Conservation (phyloP, 202 grass and related monocot species). For the Dendrocalamus latiflorus region DNA sequence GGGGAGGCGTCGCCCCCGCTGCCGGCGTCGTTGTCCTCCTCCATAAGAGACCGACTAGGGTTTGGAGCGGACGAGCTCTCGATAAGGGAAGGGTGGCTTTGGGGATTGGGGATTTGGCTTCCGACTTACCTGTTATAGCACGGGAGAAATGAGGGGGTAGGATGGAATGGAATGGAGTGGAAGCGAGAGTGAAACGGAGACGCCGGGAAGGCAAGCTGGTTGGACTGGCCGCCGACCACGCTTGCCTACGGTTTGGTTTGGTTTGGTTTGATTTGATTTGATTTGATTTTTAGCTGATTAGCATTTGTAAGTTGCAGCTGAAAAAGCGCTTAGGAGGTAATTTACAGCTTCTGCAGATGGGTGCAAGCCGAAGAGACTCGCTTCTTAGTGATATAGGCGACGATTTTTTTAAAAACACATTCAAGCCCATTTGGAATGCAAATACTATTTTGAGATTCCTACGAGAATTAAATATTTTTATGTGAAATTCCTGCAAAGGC, state of each 20-base stretch:
- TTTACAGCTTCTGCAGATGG: no score
- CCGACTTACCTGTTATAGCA: not conserved
- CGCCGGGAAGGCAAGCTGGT: not conserved
- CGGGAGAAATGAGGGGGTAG: not conserved
- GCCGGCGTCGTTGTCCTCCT: conserved; percentile 50
- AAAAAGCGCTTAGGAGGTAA: not conserved
- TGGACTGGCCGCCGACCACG: not conserved
- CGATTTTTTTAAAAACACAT: no score
- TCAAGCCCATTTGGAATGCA: not conserved
- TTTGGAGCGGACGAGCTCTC: not conserved
- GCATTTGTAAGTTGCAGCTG: no score
- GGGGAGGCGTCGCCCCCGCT: conserved; percentile 41
- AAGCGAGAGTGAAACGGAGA: not conserved
- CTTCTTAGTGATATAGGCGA: no score
- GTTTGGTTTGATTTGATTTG: no score
- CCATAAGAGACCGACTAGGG: conserved; percentile 31
- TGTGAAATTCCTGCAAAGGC: not conserved
- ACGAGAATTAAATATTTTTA: not conserved
- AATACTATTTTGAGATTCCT: not conserved
- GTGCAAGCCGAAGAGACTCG: no score
- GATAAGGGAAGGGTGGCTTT: not conserved
- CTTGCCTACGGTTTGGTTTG: not conserved
- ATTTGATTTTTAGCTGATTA: not conserved
- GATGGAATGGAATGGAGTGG: not conserved
- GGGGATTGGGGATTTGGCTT: not conserved